Evolutionary conservation across 192 early-diverging fungal genomes (phyloP), one percentile per base, ranked within the genome.

Genomic region (Coemansia sp.): DNA sequence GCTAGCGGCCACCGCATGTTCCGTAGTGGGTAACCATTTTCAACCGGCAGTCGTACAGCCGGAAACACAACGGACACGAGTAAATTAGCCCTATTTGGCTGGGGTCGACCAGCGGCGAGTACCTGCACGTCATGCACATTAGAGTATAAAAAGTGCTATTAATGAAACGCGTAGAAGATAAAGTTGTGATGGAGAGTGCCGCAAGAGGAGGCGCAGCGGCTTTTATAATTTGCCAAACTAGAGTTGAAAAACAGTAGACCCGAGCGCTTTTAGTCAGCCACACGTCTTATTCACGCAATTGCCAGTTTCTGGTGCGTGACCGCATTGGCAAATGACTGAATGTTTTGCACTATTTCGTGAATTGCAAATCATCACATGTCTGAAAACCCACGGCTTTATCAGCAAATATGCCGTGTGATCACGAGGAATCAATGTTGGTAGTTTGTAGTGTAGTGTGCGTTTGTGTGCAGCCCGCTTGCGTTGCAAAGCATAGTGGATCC

Each of bases 1-100:
- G 40, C 5, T 15, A n/a, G 40, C 52, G 51, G n/a, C 52, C 52
- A 2, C 26, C 11, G 52, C 52, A 54, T 10, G 17, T 20, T 23
- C 52, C 52, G 10, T 54, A 54, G 52, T 54, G 52, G 12, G 14
- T 23, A 11, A 54, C 52, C 52, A 54, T 54, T 28, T 54, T 23
- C 52, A 54, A 9, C 52, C 52, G 52, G 12, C 52, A 54, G 26
- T 54, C 52, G 22, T 25, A 54, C 52, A 54, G 25, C 52, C 52
- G 22, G 7, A 14, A 21, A 11, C 52, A 54, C 52, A 54, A 21
- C 8, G 52, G 52, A 54, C 52, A 54, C 25, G 22, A 6, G 22
- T 51, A 51, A 19, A 51, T 51, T 3, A 51, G 49, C 8, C 49
- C 49, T 19, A 51, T 51, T 23, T 51, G 49, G 22, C 49, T 51